A percentile compares a stretch with the other conserved stretches of the same genome.
phyloP scores from a whole-genome alignment of 2,329 filamentous ascomycete species.

The Diaporthe sp. region DNA sequence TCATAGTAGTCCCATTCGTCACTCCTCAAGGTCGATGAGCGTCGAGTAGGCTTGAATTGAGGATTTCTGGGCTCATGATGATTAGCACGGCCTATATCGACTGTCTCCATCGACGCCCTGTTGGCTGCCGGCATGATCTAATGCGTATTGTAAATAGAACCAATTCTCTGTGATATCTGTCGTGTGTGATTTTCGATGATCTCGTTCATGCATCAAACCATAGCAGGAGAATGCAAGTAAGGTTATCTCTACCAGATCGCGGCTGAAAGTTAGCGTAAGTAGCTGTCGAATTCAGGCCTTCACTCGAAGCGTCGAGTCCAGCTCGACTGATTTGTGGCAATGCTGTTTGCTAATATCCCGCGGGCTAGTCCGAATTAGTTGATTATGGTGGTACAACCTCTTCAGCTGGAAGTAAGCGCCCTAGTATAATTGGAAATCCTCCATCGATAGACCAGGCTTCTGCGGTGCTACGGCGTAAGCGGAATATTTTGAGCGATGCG shows the following conservation, averaged over 20 bases:
- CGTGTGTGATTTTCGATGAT: neutral
- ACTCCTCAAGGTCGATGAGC: slow-evolving; percentile 4
- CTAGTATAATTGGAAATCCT: slow-evolving; percentile 6
- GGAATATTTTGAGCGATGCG: neutral
- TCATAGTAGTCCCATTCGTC: neutral
- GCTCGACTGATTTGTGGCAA: neutral
- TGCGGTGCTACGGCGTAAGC: slow-evolving; percentile 10
- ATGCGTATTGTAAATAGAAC: neutral
- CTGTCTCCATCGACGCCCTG: neutral
- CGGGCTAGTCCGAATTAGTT: neutral
- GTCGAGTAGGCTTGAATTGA: neutral
- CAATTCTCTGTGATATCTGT: too few relatives aligned
- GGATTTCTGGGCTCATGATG: neutral
- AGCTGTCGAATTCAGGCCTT: neutral
- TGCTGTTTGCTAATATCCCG: neutral
- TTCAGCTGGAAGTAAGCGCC: neutral
- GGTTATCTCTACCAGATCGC: neutral
- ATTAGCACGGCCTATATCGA: slow-evolving; percentile 3
- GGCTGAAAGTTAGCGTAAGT: neutral
- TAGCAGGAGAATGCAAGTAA: neutral
- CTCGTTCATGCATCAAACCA: neutral
- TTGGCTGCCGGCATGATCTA: neutral
- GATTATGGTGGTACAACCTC: neutral
- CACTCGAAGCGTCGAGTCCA: neutral
- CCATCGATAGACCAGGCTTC: neutral